Evolutionary conservation across 345 rosid genomes (phyloP).

Genomic region (Cardamine occulta): DNA sequence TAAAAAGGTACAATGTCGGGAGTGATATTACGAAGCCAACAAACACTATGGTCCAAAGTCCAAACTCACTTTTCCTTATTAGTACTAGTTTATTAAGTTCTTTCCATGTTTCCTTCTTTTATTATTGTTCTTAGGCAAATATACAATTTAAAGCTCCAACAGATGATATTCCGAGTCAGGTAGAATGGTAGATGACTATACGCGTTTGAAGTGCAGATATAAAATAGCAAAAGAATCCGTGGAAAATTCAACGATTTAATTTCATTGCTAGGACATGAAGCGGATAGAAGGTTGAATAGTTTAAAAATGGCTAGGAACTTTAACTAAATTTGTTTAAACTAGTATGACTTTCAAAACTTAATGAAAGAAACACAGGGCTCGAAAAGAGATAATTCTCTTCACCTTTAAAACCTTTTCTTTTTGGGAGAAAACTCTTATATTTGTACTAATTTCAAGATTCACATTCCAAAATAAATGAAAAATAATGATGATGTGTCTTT

Average conservation of each 20-base stretch:
- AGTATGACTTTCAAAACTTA: too few relatives aligned
- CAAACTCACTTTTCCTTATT: slow-evolving; percentile 25
- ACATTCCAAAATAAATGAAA: not conserved
- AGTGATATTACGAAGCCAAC: slow-evolving; percentile 15
- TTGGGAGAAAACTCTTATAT: not conserved
- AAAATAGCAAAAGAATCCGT: not conserved
- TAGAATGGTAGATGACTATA: not conserved
- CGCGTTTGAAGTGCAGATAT: slow-evolving; percentile 11
- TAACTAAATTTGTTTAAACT: not conserved
- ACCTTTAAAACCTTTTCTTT: not conserved
- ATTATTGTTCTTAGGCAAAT: not conserved
- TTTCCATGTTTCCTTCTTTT: slow-evolving; percentile 3
- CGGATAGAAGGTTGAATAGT: not conserved
- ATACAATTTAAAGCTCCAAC: not conserved
- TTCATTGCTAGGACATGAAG: not conserved
- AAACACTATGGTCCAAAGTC: slow-evolving; percentile 28
- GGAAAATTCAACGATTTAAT: not conserved
- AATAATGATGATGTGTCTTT: slow-evolving; percentile 15
- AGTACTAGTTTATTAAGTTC: slow-evolving; percentile 4
- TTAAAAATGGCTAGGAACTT: not conserved
- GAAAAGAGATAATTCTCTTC: slow-evolving; percentile 23
- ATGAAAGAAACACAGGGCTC: slow-evolving; percentile 32
- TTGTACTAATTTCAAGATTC: slow-evolving; percentile 16
- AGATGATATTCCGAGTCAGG: not conserved
- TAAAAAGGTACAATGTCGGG: not conserved